These are phyloP conservation scores for Starmerella ratchasimensis DNA, from an alignment of 805 yeast genomes.

Conservation along the genomic window DNA sequence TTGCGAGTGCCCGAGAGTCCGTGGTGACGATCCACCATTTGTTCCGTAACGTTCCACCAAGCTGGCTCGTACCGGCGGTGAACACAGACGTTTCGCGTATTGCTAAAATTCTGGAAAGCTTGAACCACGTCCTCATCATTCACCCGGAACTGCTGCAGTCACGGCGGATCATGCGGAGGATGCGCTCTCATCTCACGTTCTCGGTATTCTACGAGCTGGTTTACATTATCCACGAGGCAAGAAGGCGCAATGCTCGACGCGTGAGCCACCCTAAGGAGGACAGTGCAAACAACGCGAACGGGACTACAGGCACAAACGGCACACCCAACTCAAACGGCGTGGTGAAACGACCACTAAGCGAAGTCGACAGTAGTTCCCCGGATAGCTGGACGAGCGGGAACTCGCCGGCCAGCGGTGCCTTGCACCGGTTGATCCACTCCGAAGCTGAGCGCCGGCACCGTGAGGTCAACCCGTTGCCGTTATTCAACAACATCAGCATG, in stretches of 20 bases:
- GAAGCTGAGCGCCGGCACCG: constrained; percentile 3
- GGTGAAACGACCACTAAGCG: neutral
- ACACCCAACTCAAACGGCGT: no score
- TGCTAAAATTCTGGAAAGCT: constrained; percentile 77
- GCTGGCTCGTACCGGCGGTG: constrained; percentile 62
- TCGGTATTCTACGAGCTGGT: constrained; percentile 83
- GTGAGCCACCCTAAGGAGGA: neutral
- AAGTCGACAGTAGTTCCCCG: constrained; percentile 3
- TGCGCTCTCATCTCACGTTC: constrained; percentile 86
- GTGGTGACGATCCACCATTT: constrained; percentile 85
- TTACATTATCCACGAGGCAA: constrained; percentile 89
- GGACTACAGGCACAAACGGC: neutral
- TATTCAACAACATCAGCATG: constrained; percentile 76
- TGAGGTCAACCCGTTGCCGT: constrained; percentile 58
- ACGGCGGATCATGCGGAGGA: constrained; percentile 65
- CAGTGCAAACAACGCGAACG: neutral
- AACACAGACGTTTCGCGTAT: constrained; percentile 84
- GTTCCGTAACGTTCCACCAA: constrained; percentile 72
- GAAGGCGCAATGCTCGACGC: constrained; percentile 40
- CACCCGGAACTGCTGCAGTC: constrained; percentile 72
- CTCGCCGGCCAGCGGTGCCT: constrained; percentile 3
- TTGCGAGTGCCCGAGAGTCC: constrained; percentile 82
- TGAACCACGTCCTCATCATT: constrained; percentile 73
- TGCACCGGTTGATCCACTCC: constrained; percentile 7
- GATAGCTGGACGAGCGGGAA: constrained; percentile 5